Evolutionary conservation across 208 protist species (phyloP).

Genomic region (Trichomonas tenax): DNA sequence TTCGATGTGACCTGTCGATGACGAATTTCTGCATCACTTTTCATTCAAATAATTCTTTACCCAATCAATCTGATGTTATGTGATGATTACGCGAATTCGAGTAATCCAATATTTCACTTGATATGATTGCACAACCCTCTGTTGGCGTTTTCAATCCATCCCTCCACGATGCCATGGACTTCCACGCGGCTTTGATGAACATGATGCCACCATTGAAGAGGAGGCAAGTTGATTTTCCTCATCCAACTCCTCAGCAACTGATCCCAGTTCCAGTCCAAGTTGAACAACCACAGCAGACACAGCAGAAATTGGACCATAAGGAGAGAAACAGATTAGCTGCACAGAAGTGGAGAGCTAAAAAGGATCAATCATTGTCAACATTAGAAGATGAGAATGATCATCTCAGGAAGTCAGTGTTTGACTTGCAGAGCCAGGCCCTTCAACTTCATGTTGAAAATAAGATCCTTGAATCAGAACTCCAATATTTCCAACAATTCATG

Average conservation of each 20-base stretch:
- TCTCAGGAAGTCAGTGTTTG: not conserved
- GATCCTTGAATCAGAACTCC: not conserved
- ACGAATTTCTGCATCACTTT: not conserved
- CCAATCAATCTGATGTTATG: not conserved
- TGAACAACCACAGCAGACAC: not conserved
- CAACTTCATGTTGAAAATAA: not conserved
- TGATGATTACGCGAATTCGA: not conserved
- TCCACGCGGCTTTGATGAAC: not conserved
- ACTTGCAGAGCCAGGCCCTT: not conserved
- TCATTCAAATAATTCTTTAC: not conserved
- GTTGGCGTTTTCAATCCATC: not conserved
- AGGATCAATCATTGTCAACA: not conserved
- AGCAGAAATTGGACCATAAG: not conserved
- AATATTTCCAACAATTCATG: constrained; percentile 20
- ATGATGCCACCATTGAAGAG: not conserved
- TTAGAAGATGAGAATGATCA: not conserved
- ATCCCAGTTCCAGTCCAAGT: not conserved
- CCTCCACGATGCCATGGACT: not conserved
- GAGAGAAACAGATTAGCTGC: not conserved
- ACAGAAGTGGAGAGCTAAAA: not conserved
- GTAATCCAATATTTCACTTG: not conserved
- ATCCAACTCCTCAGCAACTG: not conserved
- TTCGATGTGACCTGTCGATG: not conserved
- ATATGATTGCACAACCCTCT: not conserved
- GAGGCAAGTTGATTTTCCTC: not conserved